Evolutionary conservation across 2,329 filamentous ascomycete species (phyloP).

Genomic region (Atkinsonella hypoxylon): DNA sequence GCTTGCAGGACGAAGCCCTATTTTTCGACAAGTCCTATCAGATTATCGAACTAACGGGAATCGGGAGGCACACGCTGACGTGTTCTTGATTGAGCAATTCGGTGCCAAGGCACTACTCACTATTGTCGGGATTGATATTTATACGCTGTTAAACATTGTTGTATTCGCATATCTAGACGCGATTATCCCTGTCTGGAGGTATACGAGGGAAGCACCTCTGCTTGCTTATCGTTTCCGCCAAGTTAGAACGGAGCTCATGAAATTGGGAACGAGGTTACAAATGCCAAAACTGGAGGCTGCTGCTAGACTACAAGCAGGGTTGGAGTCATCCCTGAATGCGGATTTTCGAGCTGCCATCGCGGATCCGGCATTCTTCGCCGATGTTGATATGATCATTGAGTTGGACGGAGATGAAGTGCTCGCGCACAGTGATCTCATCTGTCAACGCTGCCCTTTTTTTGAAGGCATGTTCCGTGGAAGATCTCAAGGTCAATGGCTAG

Average conservation of each 20-base stretch:
- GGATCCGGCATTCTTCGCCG: slow-evolving; percentile 61
- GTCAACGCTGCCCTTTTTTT: slow-evolving; percentile 85
- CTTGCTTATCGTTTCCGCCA: slow-evolving; percentile 66
- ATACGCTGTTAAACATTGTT: slow-evolving; percentile 68
- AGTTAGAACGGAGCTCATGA: slow-evolving; percentile 79
- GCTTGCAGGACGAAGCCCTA: slow-evolving; percentile 58
- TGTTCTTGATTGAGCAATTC: slow-evolving; percentile 22
- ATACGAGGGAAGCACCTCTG: slow-evolving; percentile 51
- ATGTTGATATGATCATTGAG: slow-evolving; percentile 69
- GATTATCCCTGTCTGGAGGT: slow-evolving; percentile 78
- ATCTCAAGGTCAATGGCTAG: slow-evolving; percentile 74
- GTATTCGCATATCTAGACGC: slow-evolving; percentile 73
- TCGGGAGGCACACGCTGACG: slow-evolving; percentile 14
- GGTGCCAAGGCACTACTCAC: slow-evolving; percentile 45
- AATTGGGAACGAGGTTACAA: slow-evolving; percentile 58
- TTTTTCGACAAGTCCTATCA: slow-evolving; percentile 51
- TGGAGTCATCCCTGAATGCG: slow-evolving; percentile 48
- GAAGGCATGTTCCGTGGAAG: slow-evolving; percentile 81
- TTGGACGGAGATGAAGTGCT: slow-evolving; percentile 60
- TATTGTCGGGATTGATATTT: slow-evolving; percentile 59
- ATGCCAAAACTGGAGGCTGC: slow-evolving; percentile 64
- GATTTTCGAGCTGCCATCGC: slow-evolving; percentile 62
- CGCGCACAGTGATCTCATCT: slow-evolving; percentile 69
- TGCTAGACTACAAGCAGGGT: slow-evolving; percentile 59
- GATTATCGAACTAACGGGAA: slow-evolving; percentile 32